Conservation (phyloP, 1,139 yeast genomes). For the Geotrichum bryndzae region DNA sequence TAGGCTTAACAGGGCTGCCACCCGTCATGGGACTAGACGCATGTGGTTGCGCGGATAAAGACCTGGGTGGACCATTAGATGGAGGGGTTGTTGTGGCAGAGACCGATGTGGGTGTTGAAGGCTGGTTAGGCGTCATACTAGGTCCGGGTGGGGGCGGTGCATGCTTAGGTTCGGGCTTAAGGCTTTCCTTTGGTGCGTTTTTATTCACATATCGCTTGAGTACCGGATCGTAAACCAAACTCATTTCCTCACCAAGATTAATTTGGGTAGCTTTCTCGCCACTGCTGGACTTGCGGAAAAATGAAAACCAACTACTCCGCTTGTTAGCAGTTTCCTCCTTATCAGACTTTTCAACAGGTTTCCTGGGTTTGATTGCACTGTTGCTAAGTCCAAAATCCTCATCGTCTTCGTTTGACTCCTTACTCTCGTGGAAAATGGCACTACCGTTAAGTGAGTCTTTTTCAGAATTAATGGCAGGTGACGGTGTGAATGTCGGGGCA, state of each 20-base stretch:
- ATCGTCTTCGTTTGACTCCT: slow-evolving; percentile 36
- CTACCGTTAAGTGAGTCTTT: not conserved
- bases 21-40: slow-evolving; percentile 9
- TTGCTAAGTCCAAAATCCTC: slow-evolving; percentile 26
- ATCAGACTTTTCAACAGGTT: not conserved
- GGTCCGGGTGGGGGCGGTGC: slow-evolving; percentile 30
- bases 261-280: slow-evolving; percentile 73
- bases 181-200: slow-evolving; percentile 67
- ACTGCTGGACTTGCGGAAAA: slow-evolving; percentile 34
- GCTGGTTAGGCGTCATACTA: slow-evolving; percentile 18
- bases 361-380: not conserved
- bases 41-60: slow-evolving; percentile 21
- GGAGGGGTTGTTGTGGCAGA: slow-evolving; percentile 14
- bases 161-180: slow-evolving; percentile 70
- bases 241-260: slow-evolving; percentile 74
- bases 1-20: not conserved
- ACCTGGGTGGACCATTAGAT: not conserved
- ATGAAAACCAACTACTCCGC: slow-evolving; percentile 47
- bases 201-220: slow-evolving; percentile 83
- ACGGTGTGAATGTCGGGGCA: slow-evolving; percentile 11
- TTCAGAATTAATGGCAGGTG: not conserved
- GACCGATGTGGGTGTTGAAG: slow-evolving; percentile 17
- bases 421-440: not conserved
- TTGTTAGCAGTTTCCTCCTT: slow-evolving; percentile 23
- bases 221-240: slow-evolving; percentile 75